phyloP scores from a whole-genome alignment of 352 stramenopile species.

The Phytophthora macrochlamydospora region DNA sequence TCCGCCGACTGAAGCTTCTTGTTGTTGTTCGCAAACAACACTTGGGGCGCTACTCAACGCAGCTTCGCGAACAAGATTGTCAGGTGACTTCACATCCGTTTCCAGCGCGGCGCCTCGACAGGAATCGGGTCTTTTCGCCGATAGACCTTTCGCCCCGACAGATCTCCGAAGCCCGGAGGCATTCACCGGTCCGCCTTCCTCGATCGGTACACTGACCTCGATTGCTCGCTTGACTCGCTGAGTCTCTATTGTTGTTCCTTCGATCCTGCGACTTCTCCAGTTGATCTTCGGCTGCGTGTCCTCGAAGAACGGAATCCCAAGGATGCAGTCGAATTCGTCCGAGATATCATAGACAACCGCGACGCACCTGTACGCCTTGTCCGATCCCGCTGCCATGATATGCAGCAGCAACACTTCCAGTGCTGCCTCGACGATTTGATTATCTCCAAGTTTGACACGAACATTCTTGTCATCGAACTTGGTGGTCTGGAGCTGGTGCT shows the following conservation, averaged over 20 bases:
- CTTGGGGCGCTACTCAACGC: constrained; percentile 2
- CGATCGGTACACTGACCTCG: constrained; percentile 1
- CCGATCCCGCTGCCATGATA: background rate
- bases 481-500: constrained; percentile 2
- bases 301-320: constrained; percentile 3
- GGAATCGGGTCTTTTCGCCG: constrained; percentile 1
- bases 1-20: background rate
- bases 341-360: background rate
- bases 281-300: constrained; percentile 10
- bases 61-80: background rate
- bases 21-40: background rate
- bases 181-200: constrained; percentile 10
- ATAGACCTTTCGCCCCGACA: constrained; percentile 1
- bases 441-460: constrained; percentile 10
- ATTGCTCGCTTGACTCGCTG: background rate
- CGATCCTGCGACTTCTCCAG: constrained; percentile 9
- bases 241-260: constrained; percentile 8
- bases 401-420: constrained; percentile 11
- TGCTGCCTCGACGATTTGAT: constrained; percentile 8
- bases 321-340: constrained; percentile 1
- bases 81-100: constrained; percentile 1
- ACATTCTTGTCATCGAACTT: constrained; percentile 18
- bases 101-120: constrained; percentile 2
- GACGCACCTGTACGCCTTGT: constrained; percentile 4
- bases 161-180: constrained; percentile 13